These are phyloP conservation scores for Aaosphaeria pasadenensis DNA, from an alignment of 2,329 filamentous ascomycete genomes.

Conservation along the genomic window DNA sequence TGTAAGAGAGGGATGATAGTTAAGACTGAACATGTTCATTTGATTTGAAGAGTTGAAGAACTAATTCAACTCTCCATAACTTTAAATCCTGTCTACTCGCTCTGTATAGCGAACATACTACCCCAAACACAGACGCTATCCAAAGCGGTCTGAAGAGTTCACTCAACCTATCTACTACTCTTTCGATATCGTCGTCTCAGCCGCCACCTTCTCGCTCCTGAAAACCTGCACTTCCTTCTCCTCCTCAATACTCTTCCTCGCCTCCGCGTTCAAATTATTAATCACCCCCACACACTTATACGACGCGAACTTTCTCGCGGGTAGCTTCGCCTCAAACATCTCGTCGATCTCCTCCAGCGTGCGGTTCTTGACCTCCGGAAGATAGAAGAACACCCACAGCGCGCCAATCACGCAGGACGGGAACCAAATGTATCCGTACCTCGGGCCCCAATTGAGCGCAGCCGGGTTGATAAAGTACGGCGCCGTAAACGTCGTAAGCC, in stretches of 20 bases:
- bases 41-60: no score
- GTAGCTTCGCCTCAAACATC: constrained; percentile 46
- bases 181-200: constrained; percentile 19
- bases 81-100: no score
- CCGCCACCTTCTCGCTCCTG: constrained; percentile 22
- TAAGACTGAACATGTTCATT: no score
- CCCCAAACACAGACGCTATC: no score
- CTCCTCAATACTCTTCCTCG: constrained; percentile 20
- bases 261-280: constrained; percentile 8
- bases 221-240: constrained; percentile 23
- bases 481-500: constrained; percentile 57
- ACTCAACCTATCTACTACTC: constrained; percentile 8
- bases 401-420: constrained; percentile 30
- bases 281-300: constrained; percentile 33
- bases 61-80: no score
- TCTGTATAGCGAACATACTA: no score
- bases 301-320: constrained; percentile 42
- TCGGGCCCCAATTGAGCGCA: constrained; percentile 56
- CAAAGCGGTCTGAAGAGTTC: no score
- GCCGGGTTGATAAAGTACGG: constrained; percentile 59
- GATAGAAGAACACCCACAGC: constrained; percentile 42
- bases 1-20: no score
- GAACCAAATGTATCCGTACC: constrained; percentile 57
- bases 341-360: constrained; percentile 56
- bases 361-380: constrained; percentile 54